These are phyloP conservation scores for Penicillium samsonianum DNA, from an alignment of 495 filamentous ascomycete genomes.

Conservation along the genomic window DNA sequence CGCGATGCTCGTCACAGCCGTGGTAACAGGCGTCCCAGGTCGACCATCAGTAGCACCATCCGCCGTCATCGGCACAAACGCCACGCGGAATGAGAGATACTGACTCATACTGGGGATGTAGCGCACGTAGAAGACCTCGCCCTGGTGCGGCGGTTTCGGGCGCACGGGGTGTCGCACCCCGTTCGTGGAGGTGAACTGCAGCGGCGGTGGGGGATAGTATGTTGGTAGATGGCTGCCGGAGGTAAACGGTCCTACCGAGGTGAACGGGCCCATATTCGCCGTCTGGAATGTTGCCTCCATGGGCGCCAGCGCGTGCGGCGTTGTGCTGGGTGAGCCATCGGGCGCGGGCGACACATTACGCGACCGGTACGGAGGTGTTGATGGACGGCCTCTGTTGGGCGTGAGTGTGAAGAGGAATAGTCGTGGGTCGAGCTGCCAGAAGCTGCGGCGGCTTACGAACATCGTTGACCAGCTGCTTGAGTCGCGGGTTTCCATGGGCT, in stretches of 20 bases:
- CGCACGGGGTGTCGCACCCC: slow-evolving; percentile 83
- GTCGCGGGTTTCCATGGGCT: slow-evolving; percentile 56
- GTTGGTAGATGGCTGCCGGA: slow-evolving; percentile 82
- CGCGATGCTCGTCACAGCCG: slow-evolving; percentile 29
- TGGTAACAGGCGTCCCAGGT: slow-evolving; percentile 28
- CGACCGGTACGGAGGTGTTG: slow-evolving; percentile 53
- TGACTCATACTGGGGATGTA: slow-evolving; percentile 80
- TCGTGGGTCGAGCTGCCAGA: slow-evolving; percentile 90
- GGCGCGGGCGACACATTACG: slow-evolving; percentile 62
- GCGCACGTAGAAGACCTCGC: slow-evolving; percentile 85
- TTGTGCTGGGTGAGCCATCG: slow-evolving; percentile 36
- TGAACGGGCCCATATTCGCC: slow-evolving; percentile 61
- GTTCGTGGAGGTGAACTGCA: slow-evolving; percentile 78
- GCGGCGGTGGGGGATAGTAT: slow-evolving; percentile 81
- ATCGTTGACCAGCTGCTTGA: slow-evolving; percentile 72
- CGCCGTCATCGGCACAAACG: slow-evolving; percentile 42
- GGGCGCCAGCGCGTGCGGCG: slow-evolving; percentile 15
- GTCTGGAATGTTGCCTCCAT: slow-evolving; percentile 31
- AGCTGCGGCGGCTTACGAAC: slow-evolving; percentile 77
- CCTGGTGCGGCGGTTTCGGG: slow-evolving; percentile 84
- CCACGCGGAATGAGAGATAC: slow-evolving; percentile 85
- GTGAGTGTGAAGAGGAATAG: slow-evolving; percentile 84
- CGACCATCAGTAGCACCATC: slow-evolving; percentile 7
- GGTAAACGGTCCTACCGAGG: slow-evolving; percentile 67
- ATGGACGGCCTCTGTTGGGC: slow-evolving; percentile 46